Evolutionary conservation across 192 early-diverging fungal genomes (phyloP), one percentile per base, ranked within the genome.

Genomic region (Dissophora ornata): DNA sequence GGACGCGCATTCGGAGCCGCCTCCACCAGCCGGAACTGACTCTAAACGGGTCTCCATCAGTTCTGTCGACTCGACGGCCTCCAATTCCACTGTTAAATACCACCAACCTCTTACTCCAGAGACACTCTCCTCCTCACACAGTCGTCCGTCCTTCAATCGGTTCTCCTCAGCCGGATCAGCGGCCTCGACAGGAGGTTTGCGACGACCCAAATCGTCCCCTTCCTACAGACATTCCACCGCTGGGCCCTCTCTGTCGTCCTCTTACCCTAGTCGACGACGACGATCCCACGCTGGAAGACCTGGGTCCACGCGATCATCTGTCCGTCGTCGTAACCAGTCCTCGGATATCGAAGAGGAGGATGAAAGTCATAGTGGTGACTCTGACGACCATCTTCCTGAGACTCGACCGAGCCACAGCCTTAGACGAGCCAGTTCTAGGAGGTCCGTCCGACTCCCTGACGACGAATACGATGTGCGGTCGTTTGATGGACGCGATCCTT

Each of bases 261-360:
- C 49, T 16, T 21, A 18, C 26, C 49, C 60, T 12, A 51, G 51
- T 30, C 57, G 65, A 50, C 50, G 59, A 49, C 44, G 65, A 30
- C 73, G 63, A 41, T 60, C 49, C 3, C 63, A 57, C 22, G 34
- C 29, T 5, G 42, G 63, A 18, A 36, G 63, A 34, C 58, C 73
- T 40, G 73, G 26, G 9, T 77, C 73, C 3, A 62, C 65, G 47
- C 64, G 73, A 22, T 77, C 73, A 6, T 77, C 73, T 38, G 58
- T 77, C 33, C 63, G 59, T 3, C 63, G 28, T 18, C 38, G 64
- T 13, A 75, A 47, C 57, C 71, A 54, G 13, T 73, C 69, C 3
- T 74, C 71, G 2, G 73, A 71, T 28, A 75, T 74, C 57, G 71
- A 77, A n/a, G 80, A 75, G 10, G 66, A 77, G 47, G 68, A 75